Evolutionary conservation across 441 rosid species (phyloP).

Genomic region (Cnidoscolus chayamansa): DNA sequence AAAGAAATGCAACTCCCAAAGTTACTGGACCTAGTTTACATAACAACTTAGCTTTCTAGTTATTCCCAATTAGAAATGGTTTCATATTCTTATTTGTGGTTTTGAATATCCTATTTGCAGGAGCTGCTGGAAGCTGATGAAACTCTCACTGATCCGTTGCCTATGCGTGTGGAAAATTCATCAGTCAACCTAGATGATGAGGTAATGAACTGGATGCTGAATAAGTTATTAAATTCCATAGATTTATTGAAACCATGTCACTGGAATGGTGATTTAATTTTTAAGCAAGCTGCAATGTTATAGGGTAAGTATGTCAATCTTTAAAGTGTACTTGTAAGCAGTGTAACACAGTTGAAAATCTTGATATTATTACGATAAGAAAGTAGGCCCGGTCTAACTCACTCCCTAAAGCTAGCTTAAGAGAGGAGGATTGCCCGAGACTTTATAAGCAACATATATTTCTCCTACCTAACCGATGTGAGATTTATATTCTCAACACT

Average conservation of each 20-base stretch:
- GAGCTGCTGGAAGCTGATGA: constrained; percentile 30
- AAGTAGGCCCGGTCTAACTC: too few relatives aligned
- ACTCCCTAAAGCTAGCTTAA: too few relatives aligned
- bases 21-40: background rate
- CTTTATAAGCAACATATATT: too few relatives aligned
- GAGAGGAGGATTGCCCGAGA: too few relatives aligned
- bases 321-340: too few relatives aligned
- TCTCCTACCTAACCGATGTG: too few relatives aligned
- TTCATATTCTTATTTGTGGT: background rate
- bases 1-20: background rate
- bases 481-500: too few relatives aligned
- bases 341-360: too few relatives aligned
- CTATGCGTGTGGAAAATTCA: constrained; percentile 33
- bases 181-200: constrained; percentile 41
- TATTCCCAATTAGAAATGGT: background rate
- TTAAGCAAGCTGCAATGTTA: background rate
- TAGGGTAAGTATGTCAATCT: background rate
- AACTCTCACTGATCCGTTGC: constrained; percentile 28
- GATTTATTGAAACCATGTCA: background rate
- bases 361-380: too few relatives aligned
- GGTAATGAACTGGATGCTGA: constrained; percentile 28
- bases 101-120: constrained; percentile 20
- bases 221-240: constrained; percentile 1
- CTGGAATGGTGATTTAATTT: background rate
- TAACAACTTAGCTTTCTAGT: background rate